Conservation (phyloP, 805 yeast species). For the Nakazawaea wyomingensis region DNA sequence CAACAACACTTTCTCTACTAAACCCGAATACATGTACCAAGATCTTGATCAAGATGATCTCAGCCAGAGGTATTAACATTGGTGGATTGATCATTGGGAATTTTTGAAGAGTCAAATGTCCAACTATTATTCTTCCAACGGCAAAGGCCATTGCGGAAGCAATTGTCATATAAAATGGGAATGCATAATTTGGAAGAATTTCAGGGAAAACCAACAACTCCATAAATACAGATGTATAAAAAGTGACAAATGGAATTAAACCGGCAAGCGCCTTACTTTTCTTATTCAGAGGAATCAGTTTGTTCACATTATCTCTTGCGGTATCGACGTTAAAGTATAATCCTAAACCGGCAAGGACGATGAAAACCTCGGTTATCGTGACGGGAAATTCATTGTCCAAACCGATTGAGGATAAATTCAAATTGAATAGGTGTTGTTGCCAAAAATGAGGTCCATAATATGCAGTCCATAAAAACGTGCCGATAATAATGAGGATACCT, state of each 20-base stretch:
- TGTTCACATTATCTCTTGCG: conserved; percentile 58
- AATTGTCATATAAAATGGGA: conserved; percentile 62
- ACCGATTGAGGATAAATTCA: conserved; percentile 34
- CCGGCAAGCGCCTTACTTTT: conserved; percentile 42
- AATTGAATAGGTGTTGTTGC: conserved; percentile 38
- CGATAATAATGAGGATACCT: conserved; percentile 67
- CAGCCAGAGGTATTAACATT: conserved; percentile 55
- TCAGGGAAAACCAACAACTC: conserved; percentile 49
- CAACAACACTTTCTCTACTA: conserved; percentile 37
- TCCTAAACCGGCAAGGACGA: conserved; percentile 47
- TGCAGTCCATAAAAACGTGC: conserved; percentile 58
- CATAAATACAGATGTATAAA: conserved; percentile 42
- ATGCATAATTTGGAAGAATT: conserved; percentile 36
- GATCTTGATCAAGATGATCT: conserved; percentile 33
- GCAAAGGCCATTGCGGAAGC: conserved; percentile 75
- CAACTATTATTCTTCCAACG: conserved; percentile 88
- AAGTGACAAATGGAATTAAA: conserved; percentile 61
- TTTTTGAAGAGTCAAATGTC: conserved; percentile 74
- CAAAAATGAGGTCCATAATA: conserved; percentile 65
- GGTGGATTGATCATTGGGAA: conserved; percentile 76
- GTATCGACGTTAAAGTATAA: conserved; percentile 60
- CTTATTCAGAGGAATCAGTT: conserved; percentile 22
- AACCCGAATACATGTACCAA: conserved; percentile 33
- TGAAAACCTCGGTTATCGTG: conserved; percentile 37
- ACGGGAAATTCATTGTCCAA: conserved; percentile 23